Conservation (phyloP, 441 rosid genomes). For the Corymbia citriodora region DNA sequence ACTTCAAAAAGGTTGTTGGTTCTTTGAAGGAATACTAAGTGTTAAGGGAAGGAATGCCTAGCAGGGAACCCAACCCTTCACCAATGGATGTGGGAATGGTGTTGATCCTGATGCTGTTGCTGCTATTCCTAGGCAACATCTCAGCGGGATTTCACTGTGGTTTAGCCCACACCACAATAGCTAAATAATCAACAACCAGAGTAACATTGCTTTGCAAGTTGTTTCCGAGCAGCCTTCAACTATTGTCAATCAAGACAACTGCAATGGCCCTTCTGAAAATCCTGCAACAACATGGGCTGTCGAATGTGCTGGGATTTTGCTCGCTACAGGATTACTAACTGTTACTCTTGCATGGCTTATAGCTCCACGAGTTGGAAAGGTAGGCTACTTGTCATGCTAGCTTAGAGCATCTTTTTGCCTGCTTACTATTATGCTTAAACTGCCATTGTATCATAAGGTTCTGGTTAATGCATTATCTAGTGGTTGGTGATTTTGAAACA, state of each 20-base stretch:
- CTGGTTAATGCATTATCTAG: background rate
- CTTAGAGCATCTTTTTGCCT: background rate
- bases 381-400: conserved; percentile 4
- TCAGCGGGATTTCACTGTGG: conserved; percentile 86
- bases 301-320: conserved; percentile 90
- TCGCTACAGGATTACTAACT: conserved; percentile 84
- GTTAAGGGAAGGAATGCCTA: conserved; percentile 73
- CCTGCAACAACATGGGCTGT: conserved; percentile 90
- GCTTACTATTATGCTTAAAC: background rate
- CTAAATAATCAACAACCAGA: conserved; percentile 6
- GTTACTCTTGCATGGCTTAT: conserved; percentile 91
- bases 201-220: conserved; percentile 39
- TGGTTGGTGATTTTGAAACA: background rate
- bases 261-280: conserved; percentile 41
- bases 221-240: conserved; percentile 55
- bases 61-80: conserved; percentile 72
- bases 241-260: conserved; percentile 37
- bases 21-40: conserved; percentile 75
- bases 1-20: conserved; percentile 52
- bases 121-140: conserved; percentile 78
- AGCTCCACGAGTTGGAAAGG: conserved; percentile 97
- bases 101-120: conserved; percentile 94
- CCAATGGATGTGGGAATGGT: conserved; percentile 32
- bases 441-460: background rate
- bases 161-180: conserved; percentile 50